Base-by-base conservation (phyloP, 176 grass and related monocot species). In the Hordeum marinum region DNA sequence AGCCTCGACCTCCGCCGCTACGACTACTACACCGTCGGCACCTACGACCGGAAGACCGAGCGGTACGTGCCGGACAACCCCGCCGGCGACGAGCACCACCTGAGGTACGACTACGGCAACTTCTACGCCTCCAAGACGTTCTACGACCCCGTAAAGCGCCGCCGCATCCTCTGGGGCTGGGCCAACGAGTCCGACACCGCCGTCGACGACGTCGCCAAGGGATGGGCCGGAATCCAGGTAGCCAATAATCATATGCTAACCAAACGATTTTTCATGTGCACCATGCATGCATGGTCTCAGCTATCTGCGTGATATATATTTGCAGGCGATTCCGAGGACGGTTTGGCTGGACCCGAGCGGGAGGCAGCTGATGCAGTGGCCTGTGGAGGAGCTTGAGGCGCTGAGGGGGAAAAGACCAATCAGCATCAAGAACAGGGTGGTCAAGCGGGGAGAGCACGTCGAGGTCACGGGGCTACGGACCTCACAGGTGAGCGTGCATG, bases 41-140 rank as follows among this genome's bases (percentile, higher is more conserved):
- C 46, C 5, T 95, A 93, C 50, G 36, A 95, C 73, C 40, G 26
- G 3, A 69, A 5, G 1, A 74, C 50, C 2, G 93, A 98, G 55
- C 76, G 45, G 76, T 93, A 93, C 60, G 79, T 91, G 72, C 95
- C 95, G 6, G 93, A 93, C 31, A 73, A 62, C 66, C 80, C 90
- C 9, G 36, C 75, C 39, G 68, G 84, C 20, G 94, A 96, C 26
- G 37, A 88, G 46, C 71, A 50, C 52, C 89, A 79, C 15, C 48
- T 98, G 55, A 68, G 93, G 31, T 93, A 90, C 36, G 89, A 98
- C 68, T 95, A 95, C 42, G 91, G 95, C 11, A 98, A 98, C 86
- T 98, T 93, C 62, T 98, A 98, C 71, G 95, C 95, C 7, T 98
- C 93, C 26, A 95, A 92, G 83, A 88, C 95, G 3, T 95, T 98